phyloP scores from a whole-genome alignment of 306 rosid species.

The Cotoneaster glaucophyllus region DNA sequence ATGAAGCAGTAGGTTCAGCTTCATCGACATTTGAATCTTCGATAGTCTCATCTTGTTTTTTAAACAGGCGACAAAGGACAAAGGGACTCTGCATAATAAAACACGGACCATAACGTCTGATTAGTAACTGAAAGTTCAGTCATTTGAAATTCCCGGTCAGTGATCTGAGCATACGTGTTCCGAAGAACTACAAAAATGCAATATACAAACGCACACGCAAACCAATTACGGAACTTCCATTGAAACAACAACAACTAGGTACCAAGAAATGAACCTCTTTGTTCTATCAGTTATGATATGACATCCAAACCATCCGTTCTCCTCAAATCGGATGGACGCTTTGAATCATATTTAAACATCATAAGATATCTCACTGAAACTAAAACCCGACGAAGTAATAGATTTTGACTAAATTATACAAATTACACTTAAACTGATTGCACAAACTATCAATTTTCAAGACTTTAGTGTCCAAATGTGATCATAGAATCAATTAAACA shows the following conservation, averaged over 20 bases:
- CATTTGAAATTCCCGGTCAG: background rate
- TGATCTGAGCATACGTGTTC: background rate
- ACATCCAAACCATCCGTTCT: background rate
- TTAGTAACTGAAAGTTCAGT: background rate
- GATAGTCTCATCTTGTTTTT: constrained; percentile 62
- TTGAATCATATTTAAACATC: background rate
- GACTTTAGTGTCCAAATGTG: background rate
- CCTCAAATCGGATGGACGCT: background rate
- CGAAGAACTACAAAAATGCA: background rate
- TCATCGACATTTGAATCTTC: constrained; percentile 49
- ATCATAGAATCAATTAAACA: background rate
- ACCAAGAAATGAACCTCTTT: background rate
- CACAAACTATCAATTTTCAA: background rate
- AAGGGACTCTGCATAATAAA: constrained; percentile 52
- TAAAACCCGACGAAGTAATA: background rate
- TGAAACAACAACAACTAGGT: no score
- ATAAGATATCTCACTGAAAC: background rate
- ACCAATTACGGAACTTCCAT: background rate
- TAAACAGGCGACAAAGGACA: constrained; percentile 87
- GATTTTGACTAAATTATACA: background rate
- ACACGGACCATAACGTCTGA: background rate
- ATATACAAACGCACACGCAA: background rate
- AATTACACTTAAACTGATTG: background rate
- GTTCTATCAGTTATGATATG: background rate
- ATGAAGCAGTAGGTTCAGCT: constrained; percentile 41